Evolutionary conservation across 192 early-diverging fungal species (phyloP).

Genomic region (Mortierella alpina): DNA sequence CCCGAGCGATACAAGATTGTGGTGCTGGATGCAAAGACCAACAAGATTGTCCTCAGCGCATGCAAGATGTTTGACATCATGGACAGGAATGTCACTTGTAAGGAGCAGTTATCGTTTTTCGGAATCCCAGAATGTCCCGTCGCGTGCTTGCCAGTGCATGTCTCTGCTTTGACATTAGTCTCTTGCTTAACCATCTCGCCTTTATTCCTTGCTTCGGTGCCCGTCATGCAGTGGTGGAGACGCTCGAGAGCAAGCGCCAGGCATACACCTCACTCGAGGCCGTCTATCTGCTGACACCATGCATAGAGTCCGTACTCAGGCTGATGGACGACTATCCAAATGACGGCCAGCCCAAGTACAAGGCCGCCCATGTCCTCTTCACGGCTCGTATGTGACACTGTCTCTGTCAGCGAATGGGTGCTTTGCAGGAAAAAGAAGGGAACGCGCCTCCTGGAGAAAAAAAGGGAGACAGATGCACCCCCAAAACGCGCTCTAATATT

Average conservation of each 20-base stretch:
- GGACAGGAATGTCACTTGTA: constrained; percentile 76
- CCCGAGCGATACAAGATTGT: constrained; percentile 85
- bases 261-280: constrained; percentile 71
- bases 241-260: constrained; percentile 66
- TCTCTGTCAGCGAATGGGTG: no score
- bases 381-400: constrained; percentile 58
- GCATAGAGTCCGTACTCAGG: constrained; percentile 67
- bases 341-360: constrained; percentile 59
- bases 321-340: constrained; percentile 69
- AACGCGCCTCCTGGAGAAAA: no score
- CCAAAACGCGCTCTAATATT: background rate
- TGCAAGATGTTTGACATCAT: constrained; percentile 82
- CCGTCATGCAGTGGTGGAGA: constrained; percentile 69
- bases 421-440: no score
- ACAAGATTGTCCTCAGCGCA: constrained; percentile 76
- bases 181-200: background rate
- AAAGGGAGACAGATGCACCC: no score
- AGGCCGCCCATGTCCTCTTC: constrained; percentile 71
- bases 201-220: background rate
- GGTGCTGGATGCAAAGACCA: constrained; percentile 79
- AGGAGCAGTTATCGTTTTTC: background rate
- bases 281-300: constrained; percentile 70
- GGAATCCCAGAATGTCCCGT: no score
- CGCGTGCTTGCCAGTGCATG: background rate
- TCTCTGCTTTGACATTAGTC: background rate